A percentile compares a stretch with the other conserved stretches of the same genome.
Evolutionary conservation across 2,329 filamentous ascomycete species (phyloP).

Genomic region (Rugonectria rugulosa): DNA sequence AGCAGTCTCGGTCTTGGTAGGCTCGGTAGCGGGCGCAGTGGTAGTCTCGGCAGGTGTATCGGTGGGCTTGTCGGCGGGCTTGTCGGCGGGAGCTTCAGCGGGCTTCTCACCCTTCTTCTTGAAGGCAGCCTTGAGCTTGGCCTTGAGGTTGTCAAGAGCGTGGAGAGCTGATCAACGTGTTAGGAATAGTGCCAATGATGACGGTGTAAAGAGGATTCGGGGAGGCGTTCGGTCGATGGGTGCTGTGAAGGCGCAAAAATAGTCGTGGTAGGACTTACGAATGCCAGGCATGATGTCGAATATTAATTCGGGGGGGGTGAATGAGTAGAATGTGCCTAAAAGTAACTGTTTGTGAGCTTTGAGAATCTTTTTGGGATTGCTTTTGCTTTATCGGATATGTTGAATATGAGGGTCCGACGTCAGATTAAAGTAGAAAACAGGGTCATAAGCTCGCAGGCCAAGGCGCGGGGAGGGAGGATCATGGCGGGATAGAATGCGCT

Average conservation of each 20-base stretch:
- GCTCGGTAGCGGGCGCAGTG: conserved; percentile 39
- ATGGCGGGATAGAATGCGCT: not conserved
- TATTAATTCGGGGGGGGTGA: too few relatives aligned
- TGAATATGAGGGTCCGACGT: not conserved
- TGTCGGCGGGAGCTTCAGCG: conserved; percentile 23
- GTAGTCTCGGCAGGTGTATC: conserved; percentile 35
- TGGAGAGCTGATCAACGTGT: conserved; percentile 50
- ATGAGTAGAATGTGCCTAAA: conserved; percentile 8
- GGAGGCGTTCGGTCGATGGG: not conserved
- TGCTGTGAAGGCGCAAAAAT: not conserved
- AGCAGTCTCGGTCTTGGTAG: conserved; percentile 47
- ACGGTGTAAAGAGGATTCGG: not conserved
- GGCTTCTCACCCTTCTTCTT: conserved; percentile 54
- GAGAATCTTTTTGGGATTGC: not conserved
- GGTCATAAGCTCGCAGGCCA: conserved; percentile 1
- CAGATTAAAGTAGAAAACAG: conserved; percentile 10
- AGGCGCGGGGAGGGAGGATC: conserved; percentile 8
- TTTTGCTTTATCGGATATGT: not conserved
- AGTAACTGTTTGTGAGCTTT: conserved; percentile 22
- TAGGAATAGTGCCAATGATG: conserved; percentile 3
- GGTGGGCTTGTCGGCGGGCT: conserved; percentile 36
- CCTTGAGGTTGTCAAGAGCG: conserved; percentile 63
- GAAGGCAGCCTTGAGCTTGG: conserved; percentile 62
- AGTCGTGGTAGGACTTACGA: conserved; percentile 51
- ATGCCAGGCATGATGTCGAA: conserved; percentile 58